Evolutionary conservation across 768 basidiomycete species (phyloP), one percentile per base, ranked within the genome.

Genomic region (Floccularia luteovirens): DNA sequence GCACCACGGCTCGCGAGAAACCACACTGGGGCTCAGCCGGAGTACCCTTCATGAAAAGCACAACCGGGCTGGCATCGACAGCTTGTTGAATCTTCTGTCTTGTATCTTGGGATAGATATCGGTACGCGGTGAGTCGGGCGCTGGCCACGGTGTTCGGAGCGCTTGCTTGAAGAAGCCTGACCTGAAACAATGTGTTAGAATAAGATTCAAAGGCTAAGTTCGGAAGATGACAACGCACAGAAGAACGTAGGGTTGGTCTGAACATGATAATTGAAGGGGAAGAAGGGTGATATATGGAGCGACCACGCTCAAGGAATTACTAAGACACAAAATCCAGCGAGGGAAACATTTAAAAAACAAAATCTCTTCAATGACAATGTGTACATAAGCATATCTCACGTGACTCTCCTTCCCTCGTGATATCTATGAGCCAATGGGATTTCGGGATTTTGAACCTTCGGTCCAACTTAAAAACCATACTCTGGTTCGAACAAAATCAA

Each of bases 1-100:
- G 93, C 22, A 91, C 75, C 0, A 85, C 91, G 0, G 94, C 94
- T 37, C 94, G 76, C 13, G 92, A 96, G 74, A 98, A 99, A 10
- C 94, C 94, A 45, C 94, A 98, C 51, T 91, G 81, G 1, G 94
- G 94, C 4, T 69, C 56, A 14, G 8, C 27, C 14, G 27, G 27
- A 8, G 27, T 28, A 8, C 27, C 27, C 14, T 28, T 28, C 27
- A 28, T 28, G 27, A 28, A 28, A 3, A 98, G 67, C 1, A 99
- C 96, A 4, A 98, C 74, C 0, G 92, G 92, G 31, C 75, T 77
- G 1, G 73, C 64, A 5, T 70, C 62, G 20, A 98, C 74, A 2
- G 92, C 91, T 49, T 77, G 59, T 55, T 85, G 74, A n/a, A 90
- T 77, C 50, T 73, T 63, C 8, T 68, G 49, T 16, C 82, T 75